A percentile compares a stretch with the other conserved stretches of the same genome.
Conservation (phyloP, 371 early-diverging fungal species). For the Lichtheimia ornata region DNA sequence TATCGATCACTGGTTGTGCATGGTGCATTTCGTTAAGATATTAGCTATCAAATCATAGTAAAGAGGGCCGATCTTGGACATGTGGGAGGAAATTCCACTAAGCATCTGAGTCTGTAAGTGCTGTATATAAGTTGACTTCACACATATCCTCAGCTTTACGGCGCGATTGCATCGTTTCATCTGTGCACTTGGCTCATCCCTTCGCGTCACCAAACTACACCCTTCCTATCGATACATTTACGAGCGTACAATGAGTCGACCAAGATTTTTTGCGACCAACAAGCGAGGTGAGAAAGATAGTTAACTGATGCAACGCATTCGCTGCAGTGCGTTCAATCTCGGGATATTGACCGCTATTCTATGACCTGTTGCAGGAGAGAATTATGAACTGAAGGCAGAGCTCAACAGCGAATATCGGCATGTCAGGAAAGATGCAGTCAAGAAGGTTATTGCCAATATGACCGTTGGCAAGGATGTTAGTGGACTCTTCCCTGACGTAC, state of each 20-base stretch:
- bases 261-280: conserved; percentile 10
- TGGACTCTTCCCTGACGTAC: conserved; percentile 90
- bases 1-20: too few species aligned
- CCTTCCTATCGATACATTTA: too few species aligned
- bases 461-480: conserved; percentile 89
- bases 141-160: too few species aligned
- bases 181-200: too few species aligned
- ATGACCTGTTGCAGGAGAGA: conserved; percentile 74
- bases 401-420: conserved; percentile 95
- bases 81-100: too few species aligned
- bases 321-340: neutral
- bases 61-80: too few species aligned
- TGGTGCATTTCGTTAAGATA: too few species aligned
- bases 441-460: conserved; percentile 94
- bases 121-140: too few species aligned
- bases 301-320: neutral
- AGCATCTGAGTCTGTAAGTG: too few species aligned
- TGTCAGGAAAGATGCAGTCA: conserved; percentile 94
- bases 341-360: neutral
- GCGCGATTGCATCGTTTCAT: too few species aligned
- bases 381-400: conserved; percentile 93
- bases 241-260: conserved; percentile 5
- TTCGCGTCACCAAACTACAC: too few species aligned
- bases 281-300: conserved; percentile 6
- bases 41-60: too few species aligned